Conservation (phyloP, 768 basidiomycete genomes). For the Albatrellus ellisii region DNA sequence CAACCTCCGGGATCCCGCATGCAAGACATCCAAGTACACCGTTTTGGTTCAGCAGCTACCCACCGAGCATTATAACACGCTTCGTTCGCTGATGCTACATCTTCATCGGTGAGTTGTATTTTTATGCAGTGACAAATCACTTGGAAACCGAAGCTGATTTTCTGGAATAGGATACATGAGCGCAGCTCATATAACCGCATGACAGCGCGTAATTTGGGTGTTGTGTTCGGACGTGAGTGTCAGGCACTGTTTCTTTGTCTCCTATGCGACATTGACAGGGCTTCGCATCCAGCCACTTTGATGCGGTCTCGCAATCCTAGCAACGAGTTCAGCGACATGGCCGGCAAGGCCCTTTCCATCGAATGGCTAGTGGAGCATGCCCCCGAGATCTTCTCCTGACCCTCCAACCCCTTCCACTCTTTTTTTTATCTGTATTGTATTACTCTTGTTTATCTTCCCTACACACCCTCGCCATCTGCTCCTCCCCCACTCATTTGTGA, state of each 20-base stretch:
- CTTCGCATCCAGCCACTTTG: conserved; percentile 62
- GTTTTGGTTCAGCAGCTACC: conserved; percentile 72
- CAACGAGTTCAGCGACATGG: conserved; percentile 96
- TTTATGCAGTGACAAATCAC: conserved; percentile 4
- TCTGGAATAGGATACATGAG: conserved; percentile 38
- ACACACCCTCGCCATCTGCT: conserved; percentile 4
- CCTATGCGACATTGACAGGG: not conserved
- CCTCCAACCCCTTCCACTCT: conserved; percentile 4
- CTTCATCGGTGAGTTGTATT: conserved; percentile 52
- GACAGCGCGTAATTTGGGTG: conserved; percentile 90
- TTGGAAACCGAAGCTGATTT: no score
- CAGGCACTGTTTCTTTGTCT: not conserved
- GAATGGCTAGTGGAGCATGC: conserved; percentile 96
- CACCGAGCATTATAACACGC: conserved; percentile 75
- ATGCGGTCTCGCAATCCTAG: conserved; percentile 81
- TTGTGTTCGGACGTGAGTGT: conserved; percentile 97
- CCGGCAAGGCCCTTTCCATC: conserved; percentile 83
- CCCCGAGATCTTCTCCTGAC: conserved; percentile 29
- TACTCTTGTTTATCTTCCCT: conserved; percentile 5
- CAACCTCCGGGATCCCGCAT: conserved; percentile 45
- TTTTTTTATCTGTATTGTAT: conserved; percentile 4
- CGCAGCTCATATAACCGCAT: conserved; percentile 72
- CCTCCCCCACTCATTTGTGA: conserved; percentile 4
- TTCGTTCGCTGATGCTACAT: conserved; percentile 76
- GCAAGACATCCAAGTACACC: conserved; percentile 47